Evolutionary conservation across 2,329 filamentous ascomycete genomes (phyloP), one percentile per base, ranked within the genome.

Genomic region (Coniochaeta hoffmannii): DNA sequence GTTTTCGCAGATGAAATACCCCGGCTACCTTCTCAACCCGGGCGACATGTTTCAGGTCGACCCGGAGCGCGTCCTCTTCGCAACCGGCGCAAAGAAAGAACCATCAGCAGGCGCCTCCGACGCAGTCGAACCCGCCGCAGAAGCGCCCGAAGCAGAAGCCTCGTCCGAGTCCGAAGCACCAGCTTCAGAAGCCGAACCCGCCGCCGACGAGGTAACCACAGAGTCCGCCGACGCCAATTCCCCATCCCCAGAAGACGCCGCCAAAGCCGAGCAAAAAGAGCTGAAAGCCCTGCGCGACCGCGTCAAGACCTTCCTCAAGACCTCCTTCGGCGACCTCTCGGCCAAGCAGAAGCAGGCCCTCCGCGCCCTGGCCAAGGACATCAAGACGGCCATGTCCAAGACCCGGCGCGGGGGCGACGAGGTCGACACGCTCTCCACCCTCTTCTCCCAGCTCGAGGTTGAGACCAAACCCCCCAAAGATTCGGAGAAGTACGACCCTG

Each of bases 21-120:
- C 94, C 9, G 88, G 90, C 55, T 99, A 99, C 71, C 85, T 91
- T 61, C 82, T 99, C 36, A 99, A 99, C 71, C 95, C 94, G 2
- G 94, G 94, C 63, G 94, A 99, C 70, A 90, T 99, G 85, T 99
- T 99, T 79, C 90, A 96, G 69, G 93, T 99, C 64, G 88, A 97
- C 19, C 80, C 89, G 34, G 90, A 96, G 36, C 85, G 87, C 63
- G 94, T 99, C 56, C 80, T 99, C 71, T 92, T 82, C 65, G 93
- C 90, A 32, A 96, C 92, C 1, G 94, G 94, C 57, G 79, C 81
- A 26, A 81, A 82, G 51, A 94, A 91, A 72, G 71, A 78, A 26
- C 30, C 50, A n/a, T n/a, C n/a, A 15, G n/a, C 14, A n/a, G 24
- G 11, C 53, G 36, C 44, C 11, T 32, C 53, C 31, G 54, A 26